Evolutionary conservation across 495 filamentous ascomycete species (phyloP).

Genomic region (Podospora australis): DNA sequence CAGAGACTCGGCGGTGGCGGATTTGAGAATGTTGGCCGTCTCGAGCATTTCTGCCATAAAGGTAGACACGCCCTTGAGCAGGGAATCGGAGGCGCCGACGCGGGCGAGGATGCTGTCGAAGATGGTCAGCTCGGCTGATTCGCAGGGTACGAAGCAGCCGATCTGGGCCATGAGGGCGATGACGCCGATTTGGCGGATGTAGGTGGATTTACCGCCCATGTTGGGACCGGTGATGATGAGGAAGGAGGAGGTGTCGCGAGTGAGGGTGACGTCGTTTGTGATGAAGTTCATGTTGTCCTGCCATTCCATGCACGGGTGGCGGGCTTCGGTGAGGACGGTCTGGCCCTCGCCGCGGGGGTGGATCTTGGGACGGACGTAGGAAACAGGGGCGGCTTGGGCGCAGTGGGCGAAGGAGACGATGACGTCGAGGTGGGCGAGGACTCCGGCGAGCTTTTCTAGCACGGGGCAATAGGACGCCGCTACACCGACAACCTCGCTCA

Average conservation of each 20-base stretch:
- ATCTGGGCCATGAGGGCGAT: conserved; percentile 97
- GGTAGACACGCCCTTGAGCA: conserved; percentile 95
- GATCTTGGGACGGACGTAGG: conserved; percentile 88
- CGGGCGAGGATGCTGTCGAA: conserved; percentile 98
- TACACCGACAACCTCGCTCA: conserved; percentile 87
- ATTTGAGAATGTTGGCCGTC: conserved; percentile 97
- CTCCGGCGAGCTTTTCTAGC: conserved; percentile 78
- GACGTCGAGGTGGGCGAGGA: conserved; percentile 92
- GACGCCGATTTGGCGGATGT: conserved; percentile 96
- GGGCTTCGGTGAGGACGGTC: conserved; percentile 84
- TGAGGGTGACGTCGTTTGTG: conserved; percentile 87
- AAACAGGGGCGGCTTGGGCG: conserved; percentile 84
- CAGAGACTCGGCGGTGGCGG: conserved; percentile 83
- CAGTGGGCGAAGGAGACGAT: conserved; percentile 93
- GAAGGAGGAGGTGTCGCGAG: conserved; percentile 78
- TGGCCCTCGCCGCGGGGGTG: conserved; percentile 86
- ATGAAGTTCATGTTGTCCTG: conserved; percentile 98
- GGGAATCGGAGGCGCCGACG: conserved; percentile 90
- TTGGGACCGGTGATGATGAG: conserved; percentile 97
- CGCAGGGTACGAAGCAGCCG: conserved; percentile 92
- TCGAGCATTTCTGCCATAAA: conserved; percentile 99
- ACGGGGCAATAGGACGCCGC: conserved; percentile 93
- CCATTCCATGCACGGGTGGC: conserved; percentile 98
- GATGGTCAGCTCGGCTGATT: conserved; percentile 84
- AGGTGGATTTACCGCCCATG: conserved; percentile 98